These are phyloP conservation scores for Trametes polyzona DNA, from an alignment of 1,284 basidiomycete species.

Conservation along the genomic window DNA sequence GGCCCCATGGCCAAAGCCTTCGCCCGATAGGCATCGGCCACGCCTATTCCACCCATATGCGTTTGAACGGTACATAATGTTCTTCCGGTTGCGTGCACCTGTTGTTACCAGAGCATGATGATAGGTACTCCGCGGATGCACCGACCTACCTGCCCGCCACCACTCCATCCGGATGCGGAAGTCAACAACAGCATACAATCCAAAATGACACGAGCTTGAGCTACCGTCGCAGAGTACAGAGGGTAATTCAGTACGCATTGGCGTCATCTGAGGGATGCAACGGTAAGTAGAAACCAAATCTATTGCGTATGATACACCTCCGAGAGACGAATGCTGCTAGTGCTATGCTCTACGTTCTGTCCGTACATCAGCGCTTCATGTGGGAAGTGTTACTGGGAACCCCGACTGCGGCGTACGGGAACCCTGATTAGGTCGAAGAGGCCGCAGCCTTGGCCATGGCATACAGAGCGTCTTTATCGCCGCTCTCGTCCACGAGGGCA, in stretches of 20 bases:
- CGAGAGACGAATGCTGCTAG: neutral
- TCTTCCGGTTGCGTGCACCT: no score
- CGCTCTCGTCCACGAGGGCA: conserved; percentile 42
- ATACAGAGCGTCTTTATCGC: conserved; percentile 39
- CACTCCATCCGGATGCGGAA: no score
- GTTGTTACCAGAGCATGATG: no score
- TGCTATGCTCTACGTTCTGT: neutral
- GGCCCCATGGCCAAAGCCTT: no score
- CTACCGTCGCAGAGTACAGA: no score
- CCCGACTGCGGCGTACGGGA: neutral
- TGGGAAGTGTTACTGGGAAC: neutral
- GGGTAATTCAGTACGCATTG: neutral
- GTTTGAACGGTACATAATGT: no score
- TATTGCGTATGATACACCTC: conserved; percentile 10
- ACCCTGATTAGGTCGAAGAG: neutral
- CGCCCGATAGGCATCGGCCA: no score
- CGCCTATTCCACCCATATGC: no score
- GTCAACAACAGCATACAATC: no score
- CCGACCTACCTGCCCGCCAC: no score
- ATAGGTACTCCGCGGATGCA: no score
- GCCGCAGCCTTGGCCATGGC: conserved; percentile 28
- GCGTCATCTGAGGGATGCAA: neutral
- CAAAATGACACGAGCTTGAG: neutral
- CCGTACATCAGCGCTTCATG: neutral
- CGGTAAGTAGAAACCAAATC: neutral